These are phyloP conservation scores for Fusarium penzigii DNA, from an alignment of 2,329 filamentous ascomycete species.

Conservation along the genomic window DNA sequence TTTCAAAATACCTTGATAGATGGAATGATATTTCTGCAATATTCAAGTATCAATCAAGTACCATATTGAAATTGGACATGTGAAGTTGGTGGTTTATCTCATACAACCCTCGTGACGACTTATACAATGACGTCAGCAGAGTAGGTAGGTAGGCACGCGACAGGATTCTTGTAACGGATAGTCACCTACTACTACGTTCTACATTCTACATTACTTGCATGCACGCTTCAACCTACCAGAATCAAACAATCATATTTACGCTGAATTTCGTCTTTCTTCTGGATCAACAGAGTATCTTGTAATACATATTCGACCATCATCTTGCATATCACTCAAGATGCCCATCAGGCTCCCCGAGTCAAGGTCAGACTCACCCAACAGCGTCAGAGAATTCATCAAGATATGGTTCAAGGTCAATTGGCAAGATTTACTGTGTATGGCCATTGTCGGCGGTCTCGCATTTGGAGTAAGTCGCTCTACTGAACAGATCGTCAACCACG, in stretches of 20 bases:
- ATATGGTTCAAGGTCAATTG: constrained; percentile 61
- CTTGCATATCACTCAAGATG: constrained; percentile 20
- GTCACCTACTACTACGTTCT: too few species aligned
- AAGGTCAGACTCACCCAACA: constrained; percentile 3
- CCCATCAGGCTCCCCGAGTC: constrained; percentile 3
- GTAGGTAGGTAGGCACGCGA: constrained; percentile 17
- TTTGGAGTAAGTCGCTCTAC: constrained; percentile 28
- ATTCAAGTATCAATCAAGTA: neutral
- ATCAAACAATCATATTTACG: neutral
- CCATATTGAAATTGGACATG: neutral
- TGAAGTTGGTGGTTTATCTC: neutral
- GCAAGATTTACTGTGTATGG: constrained; percentile 62
- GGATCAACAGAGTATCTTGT: neutral
- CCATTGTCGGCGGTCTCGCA: constrained; percentile 43
- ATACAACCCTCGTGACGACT: constrained; percentile 7
- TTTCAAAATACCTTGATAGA: neutral
- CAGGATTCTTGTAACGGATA: neutral
- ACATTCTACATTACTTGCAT: too few species aligned
- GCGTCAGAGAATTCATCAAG: constrained; percentile 23
- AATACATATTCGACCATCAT: neutral
- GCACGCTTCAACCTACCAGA: neutral
- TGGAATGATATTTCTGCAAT: neutral
- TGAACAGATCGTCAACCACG: accelerated
- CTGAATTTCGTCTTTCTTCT: neutral
- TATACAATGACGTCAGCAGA: constrained; percentile 16